A percentile compares a stretch with the other conserved stretches of the same genome.
These are phyloP conservation scores for Blepharisma stoltei DNA, from an alignment of 73 alveolate genomes.

Conservation along the genomic window DNA sequence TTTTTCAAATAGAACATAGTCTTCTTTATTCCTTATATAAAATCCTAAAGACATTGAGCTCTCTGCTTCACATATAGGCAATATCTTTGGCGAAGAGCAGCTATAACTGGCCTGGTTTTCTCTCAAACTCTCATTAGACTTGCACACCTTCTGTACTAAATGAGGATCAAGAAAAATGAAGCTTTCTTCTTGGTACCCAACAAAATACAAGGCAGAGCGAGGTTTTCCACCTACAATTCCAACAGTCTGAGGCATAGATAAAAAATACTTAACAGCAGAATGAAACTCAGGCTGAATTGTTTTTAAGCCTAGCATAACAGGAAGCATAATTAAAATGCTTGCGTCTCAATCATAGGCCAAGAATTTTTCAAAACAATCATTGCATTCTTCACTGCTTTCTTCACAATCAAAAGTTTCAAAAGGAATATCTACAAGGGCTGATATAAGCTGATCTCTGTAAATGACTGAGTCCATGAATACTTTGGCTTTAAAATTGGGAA, in stretches of 20 bases:
- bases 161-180: conserved; percentile 88
- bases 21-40: neutral
- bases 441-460: neutral
- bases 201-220: conserved; percentile 76
- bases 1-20: neutral
- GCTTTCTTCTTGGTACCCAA: conserved; percentile 66
- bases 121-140: neutral
- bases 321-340: conserved; percentile 36
- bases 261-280: conserved; percentile 33
- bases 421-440: too few species aligned
- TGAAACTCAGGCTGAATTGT: conserved; percentile 45
- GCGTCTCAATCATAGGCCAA: neutral
- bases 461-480: conserved; percentile 7
- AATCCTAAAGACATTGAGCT: neutral
- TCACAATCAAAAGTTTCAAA: too few species aligned
- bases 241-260: conserved; percentile 48
- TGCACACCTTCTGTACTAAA: conserved; percentile 59
- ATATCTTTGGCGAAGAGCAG: neutral
- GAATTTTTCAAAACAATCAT: too few species aligned
- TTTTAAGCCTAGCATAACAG: conserved; percentile 60
- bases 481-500: neutral
- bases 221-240: conserved; percentile 93
- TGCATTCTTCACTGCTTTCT: too few species aligned
- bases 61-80: neutral
- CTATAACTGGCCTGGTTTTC: neutral